phyloP scores from a whole-genome alignment of 2,329 filamentous ascomycete species.

The Penicillium occitanis region DNA sequence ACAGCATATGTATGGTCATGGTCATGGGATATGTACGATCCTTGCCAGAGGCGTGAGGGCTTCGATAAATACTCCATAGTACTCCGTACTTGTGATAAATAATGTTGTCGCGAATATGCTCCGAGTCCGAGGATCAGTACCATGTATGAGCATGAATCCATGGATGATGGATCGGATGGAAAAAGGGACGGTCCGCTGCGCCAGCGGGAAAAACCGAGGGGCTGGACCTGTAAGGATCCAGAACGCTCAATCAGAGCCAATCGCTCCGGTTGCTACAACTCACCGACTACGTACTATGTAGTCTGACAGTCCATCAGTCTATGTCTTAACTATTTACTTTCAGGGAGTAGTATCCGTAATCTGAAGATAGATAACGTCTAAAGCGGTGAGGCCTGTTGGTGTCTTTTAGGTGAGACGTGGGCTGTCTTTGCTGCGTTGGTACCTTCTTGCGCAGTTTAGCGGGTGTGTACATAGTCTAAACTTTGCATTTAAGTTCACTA shows the following conservation, averaged over 20 bases:
- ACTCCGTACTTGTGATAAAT: not conserved
- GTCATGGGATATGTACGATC: constrained; percentile 27
- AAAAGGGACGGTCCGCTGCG: constrained; percentile 17
- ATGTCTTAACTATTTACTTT: too few species aligned
- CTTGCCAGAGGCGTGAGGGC: not conserved
- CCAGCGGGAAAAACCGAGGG: constrained; percentile 14
- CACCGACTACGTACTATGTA: not conserved
- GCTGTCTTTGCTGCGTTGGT: constrained; percentile 6
- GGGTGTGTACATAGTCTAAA: not conserved
- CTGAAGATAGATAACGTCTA: not conserved
- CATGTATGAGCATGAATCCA: not conserved
- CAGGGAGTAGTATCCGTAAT: not conserved
- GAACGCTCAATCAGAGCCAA: not conserved
- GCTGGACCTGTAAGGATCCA: constrained; percentile 15
- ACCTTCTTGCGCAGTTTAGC: constrained; percentile 5
- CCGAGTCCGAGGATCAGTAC: not conserved
- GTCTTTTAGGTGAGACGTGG: not conserved
- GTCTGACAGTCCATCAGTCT: not conserved
- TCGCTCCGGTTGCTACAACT: not conserved
- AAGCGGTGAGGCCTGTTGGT: constrained; percentile 2
- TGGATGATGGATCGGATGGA: constrained; percentile 2
- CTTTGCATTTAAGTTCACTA: not conserved
- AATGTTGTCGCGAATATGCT: not conserved
- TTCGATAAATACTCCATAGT: not conserved
- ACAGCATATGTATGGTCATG: constrained; percentile 30